Evolutionary conservation across 768 basidiomycete genomes (phyloP).

Genomic region (Paxillus rubicundulus): DNA sequence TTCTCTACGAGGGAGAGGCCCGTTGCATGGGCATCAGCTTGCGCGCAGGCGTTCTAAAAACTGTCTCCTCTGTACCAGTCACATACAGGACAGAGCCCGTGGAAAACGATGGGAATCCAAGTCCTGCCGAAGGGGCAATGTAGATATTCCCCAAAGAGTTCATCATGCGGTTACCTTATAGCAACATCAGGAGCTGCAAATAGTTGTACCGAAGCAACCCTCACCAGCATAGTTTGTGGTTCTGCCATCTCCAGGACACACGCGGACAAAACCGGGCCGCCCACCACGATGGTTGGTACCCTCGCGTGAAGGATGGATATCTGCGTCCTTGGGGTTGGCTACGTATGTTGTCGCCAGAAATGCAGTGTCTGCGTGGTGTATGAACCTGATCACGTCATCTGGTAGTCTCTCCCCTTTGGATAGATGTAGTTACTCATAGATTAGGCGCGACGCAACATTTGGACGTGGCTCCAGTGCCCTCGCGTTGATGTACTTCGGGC

Average conservation of each 20-base stretch:
- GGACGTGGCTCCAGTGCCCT: slow-evolving; percentile 45
- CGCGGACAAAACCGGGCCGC: slow-evolving; percentile 58
- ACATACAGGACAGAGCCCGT: slow-evolving; percentile 58
- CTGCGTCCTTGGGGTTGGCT: slow-evolving; percentile 37
- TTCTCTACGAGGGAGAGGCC: slow-evolving; percentile 52
- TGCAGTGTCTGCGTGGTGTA: slow-evolving; percentile 49
- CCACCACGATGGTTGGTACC: slow-evolving; percentile 68
- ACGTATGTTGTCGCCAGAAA: slow-evolving; percentile 55
- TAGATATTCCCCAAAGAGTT: slow-evolving; percentile 64
- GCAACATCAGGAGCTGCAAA: background rate
- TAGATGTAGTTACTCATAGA: slow-evolving; percentile 33
- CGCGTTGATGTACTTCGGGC: slow-evolving; percentile 63
- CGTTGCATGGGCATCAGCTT: slow-evolving; percentile 53
- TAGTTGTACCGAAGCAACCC: background rate
- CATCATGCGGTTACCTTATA: slow-evolving; percentile 59
- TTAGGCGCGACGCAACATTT: slow-evolving; percentile 35
- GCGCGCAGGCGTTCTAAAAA: slow-evolving; percentile 47
- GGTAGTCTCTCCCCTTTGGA: slow-evolving; percentile 42
- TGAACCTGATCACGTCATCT: slow-evolving; percentile 45
- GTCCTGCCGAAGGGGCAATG: slow-evolving; percentile 51
- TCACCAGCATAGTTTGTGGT: slow-evolving; percentile 64
- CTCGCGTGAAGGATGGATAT: slow-evolving; percentile 51
- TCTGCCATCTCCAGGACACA: slow-evolving; percentile 51
- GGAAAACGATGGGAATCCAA: slow-evolving; percentile 54
- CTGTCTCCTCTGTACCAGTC: slow-evolving; percentile 52